Evolutionary conservation across 2,329 filamentous ascomycete species (phyloP), one percentile per base, ranked within the genome.

Genomic region (Parascedosporium putredinis): DNA sequence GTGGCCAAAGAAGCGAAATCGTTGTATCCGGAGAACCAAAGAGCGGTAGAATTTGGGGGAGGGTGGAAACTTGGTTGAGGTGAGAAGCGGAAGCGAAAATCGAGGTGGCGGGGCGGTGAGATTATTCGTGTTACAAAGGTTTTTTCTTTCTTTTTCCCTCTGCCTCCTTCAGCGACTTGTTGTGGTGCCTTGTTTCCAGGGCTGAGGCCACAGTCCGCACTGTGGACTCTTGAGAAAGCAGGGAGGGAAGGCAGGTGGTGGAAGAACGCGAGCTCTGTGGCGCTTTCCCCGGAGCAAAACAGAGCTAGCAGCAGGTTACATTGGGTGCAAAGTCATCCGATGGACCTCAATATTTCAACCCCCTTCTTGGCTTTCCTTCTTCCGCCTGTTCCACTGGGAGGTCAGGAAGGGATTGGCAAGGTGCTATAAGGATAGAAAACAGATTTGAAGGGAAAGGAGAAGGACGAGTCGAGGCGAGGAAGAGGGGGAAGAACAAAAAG

Each of bases 21-120:
- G 64, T 67, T 67, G 64, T 67, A 67, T 61, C 64, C 64, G 64
- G 65, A 58, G 60, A 47, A 45, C 18, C n/a, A n/a, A 38, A 18
- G 10, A 29, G 29, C 31, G 12, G 44, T 18, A 29, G 23, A 33
- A 34, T 47, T n/a, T n/a, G 45, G 29, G 25, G 16, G 27, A 36
- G 33, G 33, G 23, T 33, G 46, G 24, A 36, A 48, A 38, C 34
- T 48, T 34, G 31, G 23, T 45, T 45, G 22, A 45, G 42, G 38
- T 20, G 23, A n/a, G 23, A 42, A 42, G 38, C 20, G 16, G 31
- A 18, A 38, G 47, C 29, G 24, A 24, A 49, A 43, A 49, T 42
- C 36, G 36, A 33, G 25, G 47, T 49, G 47, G 47, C 47, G 36
- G 47, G 36, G 34, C 34, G 24, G 23, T 49, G 34, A 31, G n/a